These are phyloP conservation scores for Berberis thunbergii DNA, from an alignment of 164 flowering plant genomes.

Conservation along the genomic window DNA sequence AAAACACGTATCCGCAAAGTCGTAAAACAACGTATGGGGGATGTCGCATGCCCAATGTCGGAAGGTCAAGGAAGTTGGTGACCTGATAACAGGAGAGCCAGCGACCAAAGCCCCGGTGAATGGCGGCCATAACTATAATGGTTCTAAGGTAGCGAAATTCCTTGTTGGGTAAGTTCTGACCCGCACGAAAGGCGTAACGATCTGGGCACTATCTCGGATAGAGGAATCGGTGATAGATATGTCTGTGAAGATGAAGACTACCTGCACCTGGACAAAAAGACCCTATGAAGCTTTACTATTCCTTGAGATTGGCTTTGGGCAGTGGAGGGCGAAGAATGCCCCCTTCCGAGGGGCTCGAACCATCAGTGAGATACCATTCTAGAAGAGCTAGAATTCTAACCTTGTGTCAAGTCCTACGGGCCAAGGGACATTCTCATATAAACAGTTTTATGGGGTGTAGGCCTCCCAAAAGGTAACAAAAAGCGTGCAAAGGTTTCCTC, in stretches of 20 bases:
- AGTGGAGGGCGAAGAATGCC: not conserved
- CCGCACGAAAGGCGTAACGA: not conserved
- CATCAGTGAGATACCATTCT: not conserved
- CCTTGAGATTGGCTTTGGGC: not conserved
- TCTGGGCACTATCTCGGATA: not conserved
- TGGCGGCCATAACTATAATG: too few species aligned
- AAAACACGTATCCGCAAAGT: too few species aligned
- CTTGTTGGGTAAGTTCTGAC: too few species aligned
- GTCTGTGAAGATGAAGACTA: not conserved
- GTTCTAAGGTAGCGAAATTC: too few species aligned
- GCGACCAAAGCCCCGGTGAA: too few species aligned
- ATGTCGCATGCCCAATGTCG: too few species aligned
- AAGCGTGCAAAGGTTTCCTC: not conserved
- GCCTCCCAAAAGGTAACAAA: not conserved
- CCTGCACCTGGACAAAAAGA: not conserved
- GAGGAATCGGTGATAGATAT: not conserved
- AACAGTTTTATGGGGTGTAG: not conserved
- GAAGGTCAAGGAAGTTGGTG: too few species aligned
- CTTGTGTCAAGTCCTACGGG: not conserved
- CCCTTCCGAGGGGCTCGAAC: not conserved
- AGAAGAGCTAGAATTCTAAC: not conserved
- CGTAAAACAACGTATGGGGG: too few species aligned
- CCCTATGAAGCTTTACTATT: not conserved
- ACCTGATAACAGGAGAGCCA: too few species aligned
- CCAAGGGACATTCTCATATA: not conserved